phyloP scores from a whole-genome alignment of 2,329 filamentous ascomycete genomes.

The Penicillium sp. region DNA sequence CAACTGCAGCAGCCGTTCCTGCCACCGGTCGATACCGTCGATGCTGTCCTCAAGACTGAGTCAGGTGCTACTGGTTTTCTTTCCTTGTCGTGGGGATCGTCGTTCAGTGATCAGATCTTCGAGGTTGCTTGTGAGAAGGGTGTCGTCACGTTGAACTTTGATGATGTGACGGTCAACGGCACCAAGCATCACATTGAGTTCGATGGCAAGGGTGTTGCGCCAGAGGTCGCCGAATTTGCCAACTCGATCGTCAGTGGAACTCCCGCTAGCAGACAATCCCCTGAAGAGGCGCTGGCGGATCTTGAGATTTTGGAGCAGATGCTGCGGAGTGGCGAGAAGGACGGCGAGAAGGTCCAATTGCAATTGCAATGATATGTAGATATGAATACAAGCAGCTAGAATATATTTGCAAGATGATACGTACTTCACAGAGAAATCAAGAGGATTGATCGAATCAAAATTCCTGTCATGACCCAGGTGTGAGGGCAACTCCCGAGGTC shows the following conservation, averaged over 20 bases:
- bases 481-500: too few relatives aligned
- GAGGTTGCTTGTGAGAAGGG: slow-evolving; percentile 56
- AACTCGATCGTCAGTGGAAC: slow-evolving; percentile 48
- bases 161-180: slow-evolving; percentile 38
- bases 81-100: slow-evolving; percentile 55
- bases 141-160: slow-evolving; percentile 47
- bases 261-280: slow-evolving; percentile 46
- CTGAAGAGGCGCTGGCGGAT: slow-evolving; percentile 57
- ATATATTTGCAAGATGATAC: neutral
- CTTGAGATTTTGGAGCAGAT: slow-evolving; percentile 49
- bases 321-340: slow-evolving; percentile 34
- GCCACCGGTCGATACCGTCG: slow-evolving; percentile 59
- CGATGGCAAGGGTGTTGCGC: slow-evolving; percentile 53
- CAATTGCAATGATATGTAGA: slow-evolving; percentile 22
- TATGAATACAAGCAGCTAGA: neutral
- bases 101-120: slow-evolving; percentile 51
- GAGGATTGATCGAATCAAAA: too few relatives aligned
- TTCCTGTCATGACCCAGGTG: too few relatives aligned
- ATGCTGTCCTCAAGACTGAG: slow-evolving; percentile 52
- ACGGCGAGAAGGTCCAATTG: slow-evolving; percentile 28
- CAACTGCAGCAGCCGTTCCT: slow-evolving; percentile 54
- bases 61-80: slow-evolving; percentile 55
- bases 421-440: too few relatives aligned
- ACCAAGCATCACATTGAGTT: slow-evolving; percentile 47
- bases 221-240: slow-evolving; percentile 57